Conservation (phyloP, 2,329 filamentous ascomycete genomes). For the Apiospora phragmitis region DNA sequence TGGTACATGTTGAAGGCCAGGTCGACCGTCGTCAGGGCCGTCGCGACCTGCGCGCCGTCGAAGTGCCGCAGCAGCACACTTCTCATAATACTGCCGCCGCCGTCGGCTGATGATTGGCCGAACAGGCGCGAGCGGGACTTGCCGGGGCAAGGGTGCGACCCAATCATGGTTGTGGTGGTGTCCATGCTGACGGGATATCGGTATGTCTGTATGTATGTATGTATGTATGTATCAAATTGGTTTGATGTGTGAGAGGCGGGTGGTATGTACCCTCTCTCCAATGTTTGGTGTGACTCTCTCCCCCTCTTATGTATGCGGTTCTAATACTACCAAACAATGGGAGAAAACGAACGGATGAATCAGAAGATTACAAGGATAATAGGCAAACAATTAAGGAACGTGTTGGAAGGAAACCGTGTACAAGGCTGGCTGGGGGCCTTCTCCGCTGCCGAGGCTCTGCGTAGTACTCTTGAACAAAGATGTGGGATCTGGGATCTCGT, state of each 20-base stretch:
- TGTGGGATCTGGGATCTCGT: neutral
- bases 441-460: neutral
- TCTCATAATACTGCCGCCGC: neutral
- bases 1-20: neutral
- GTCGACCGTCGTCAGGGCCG: neutral
- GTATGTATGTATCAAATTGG: neutral
- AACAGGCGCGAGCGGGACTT: neutral
- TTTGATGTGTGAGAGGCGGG: neutral
- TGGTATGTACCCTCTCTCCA: neutral
- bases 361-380: neutral
- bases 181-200: neutral
- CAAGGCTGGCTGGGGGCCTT: neutral
- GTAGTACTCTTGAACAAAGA: neutral
- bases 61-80: neutral
- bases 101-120: neutral
- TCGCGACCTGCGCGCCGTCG: neutral
- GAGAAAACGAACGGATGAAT: neutral
- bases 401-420: neutral
- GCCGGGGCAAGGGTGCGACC: neutral
- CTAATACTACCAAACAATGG: neutral
- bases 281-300: neutral
- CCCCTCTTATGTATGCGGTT: neutral
- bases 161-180: neutral
- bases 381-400: neutral
- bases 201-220: neutral